Base-by-base conservation (phyloP, 164 flowering plant species). In the Saururus chinensis region DNA sequence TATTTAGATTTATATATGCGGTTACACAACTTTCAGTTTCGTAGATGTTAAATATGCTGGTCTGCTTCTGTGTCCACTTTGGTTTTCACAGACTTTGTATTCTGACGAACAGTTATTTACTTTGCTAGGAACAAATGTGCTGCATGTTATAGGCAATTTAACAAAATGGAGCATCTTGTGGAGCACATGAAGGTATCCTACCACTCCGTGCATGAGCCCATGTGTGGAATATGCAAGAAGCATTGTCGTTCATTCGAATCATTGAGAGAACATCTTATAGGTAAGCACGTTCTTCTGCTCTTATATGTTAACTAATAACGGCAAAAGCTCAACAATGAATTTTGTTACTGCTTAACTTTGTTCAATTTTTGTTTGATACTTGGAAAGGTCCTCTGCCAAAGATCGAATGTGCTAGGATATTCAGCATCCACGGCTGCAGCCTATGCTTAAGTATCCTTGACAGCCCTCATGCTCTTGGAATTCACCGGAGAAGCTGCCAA, bases 161-260 rank as follows among this genome's bases (percentile, higher is more conserved):
- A 86, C 73, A 84, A 56, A 63, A 65, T 73, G 82, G 96, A 88
- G 66, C 96, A 88, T 71, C 88, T 92, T 7, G 93, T 92, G 68
- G 98, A 92, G 53, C 98, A 92, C 79, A 87, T 88, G 90, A 86
- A 80, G 64, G 69, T 51, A 13, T 89, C 98, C 0, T 86, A 73
- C 63, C 96, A 92, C 70, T 92, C 98, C 6, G 86, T 69, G 63
- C 98, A 92, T 68, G 96, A 92, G 59, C 98, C 98, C 60, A 76
- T 56, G 42, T 92, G 98, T 75, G 93, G 89, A 19, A 72, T 89
- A 21, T 92, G 98, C 62, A 73, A 70, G 62, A 92, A 92, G 68
- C 96, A 83, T 59, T 92, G 88, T 74, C 70, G 93, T 19, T 92
- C 88, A 21, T 82, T 84, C 53, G 98, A 92, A 55, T 92, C 96